Evolutionary conservation across 768 basidiomycete species (phyloP).

Genomic region (Daedalea quercina): DNA sequence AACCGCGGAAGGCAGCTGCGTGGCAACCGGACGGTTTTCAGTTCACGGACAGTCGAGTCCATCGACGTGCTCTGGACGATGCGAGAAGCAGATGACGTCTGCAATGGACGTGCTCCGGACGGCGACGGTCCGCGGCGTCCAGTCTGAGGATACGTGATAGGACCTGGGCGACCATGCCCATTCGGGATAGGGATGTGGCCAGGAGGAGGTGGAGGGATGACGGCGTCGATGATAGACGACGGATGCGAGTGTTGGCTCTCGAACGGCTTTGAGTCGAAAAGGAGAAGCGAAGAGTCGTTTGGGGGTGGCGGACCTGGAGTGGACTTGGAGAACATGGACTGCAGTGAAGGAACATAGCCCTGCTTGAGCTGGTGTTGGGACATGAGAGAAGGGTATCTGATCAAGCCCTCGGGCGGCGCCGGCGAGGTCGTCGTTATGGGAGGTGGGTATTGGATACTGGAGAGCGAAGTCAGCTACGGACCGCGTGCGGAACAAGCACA

Average conservation of each 20-base stretch:
- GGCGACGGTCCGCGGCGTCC: slow-evolving; percentile 16
- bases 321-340: slow-evolving; percentile 56
- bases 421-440: slow-evolving; percentile 69
- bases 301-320: slow-evolving; percentile 7
- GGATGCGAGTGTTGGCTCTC: slow-evolving; percentile 31
- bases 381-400: slow-evolving; percentile 71
- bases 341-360: slow-evolving; percentile 72
- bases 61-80: slow-evolving; percentile 22
- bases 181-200: slow-evolving; percentile 13
- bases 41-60: slow-evolving; percentile 32
- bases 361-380: slow-evolving; percentile 71
- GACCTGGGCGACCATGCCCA: slow-evolving; percentile 9
- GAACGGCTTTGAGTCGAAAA: slow-evolving; percentile 31
- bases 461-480: background rate
- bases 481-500: background rate
- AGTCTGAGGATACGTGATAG: slow-evolving; percentile 11
- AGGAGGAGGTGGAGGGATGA: slow-evolving; percentile 15
- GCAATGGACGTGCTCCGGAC: slow-evolving; percentile 11
- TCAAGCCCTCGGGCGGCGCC: slow-evolving; percentile 38
- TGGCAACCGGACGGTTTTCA: slow-evolving; percentile 65
- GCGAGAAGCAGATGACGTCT: slow-evolving; percentile 21
- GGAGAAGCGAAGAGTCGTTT: slow-evolving; percentile 31
- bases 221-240: slow-evolving; percentile 14
- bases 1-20: slow-evolving; percentile 70
- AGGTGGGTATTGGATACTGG: slow-evolving; percentile 40